These are phyloP conservation scores for Balamuthia mandrillaris DNA, from an alignment of 208 protist species.

Conservation along the genomic window DNA sequence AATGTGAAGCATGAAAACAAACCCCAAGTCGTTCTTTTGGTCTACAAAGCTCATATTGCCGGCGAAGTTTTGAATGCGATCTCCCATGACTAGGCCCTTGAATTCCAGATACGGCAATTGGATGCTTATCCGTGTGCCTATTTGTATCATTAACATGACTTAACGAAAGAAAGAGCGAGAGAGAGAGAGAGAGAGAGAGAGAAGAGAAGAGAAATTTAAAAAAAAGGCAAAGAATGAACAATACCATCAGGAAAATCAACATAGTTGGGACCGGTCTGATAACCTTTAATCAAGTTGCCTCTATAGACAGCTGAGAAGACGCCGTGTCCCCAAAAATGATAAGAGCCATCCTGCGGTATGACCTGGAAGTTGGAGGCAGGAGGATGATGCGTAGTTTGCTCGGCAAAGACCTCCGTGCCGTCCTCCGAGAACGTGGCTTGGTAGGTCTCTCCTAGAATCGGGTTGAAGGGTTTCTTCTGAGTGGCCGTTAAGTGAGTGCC, in stretches of 20 bases:
- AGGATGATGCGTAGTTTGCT: conserved; percentile 44
- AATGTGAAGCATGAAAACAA: not conserved
- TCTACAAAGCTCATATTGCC: not conserved
- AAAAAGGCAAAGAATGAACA: not conserved
- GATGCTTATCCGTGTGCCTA: not conserved
- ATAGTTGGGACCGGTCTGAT: conserved; percentile 22
- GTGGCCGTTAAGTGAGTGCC: conserved; percentile 47
- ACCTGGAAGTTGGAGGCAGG: conserved; percentile 36
- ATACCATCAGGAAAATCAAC: conserved; percentile 27
- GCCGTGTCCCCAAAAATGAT: conserved; percentile 9
- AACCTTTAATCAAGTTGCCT: conserved; percentile 44
- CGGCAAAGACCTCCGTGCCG: conserved; percentile 8
- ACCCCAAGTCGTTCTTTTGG: conserved; percentile 7
- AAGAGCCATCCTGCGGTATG: not conserved
- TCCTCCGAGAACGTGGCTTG: conserved; percentile 39
- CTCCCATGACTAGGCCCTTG: conserved; percentile 15
- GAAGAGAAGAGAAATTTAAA: not conserved
- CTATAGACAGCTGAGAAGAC: not conserved
- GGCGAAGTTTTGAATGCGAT: conserved; percentile 19
- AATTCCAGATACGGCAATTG: not conserved
- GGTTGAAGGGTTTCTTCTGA: conserved; percentile 58
- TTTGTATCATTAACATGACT: no score
- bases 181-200: not conserved
- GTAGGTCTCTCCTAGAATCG: conserved; percentile 44
- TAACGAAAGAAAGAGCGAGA: no score